phyloP scores from a whole-genome alignment of 139 green algal genomes.

The Coelastrella sp. region DNA sequence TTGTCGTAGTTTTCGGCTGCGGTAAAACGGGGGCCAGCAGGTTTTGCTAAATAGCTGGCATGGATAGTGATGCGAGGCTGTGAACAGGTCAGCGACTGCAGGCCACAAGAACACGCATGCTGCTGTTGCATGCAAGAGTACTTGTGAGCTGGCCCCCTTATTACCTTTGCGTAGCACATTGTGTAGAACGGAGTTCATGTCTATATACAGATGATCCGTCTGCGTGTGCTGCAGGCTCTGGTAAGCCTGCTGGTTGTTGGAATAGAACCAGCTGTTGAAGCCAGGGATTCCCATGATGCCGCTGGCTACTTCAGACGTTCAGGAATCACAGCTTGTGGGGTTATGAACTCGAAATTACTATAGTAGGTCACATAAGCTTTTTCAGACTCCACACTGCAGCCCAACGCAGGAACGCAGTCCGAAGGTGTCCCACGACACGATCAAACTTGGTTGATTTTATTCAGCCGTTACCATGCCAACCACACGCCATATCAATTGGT shows the following conservation, averaged over 20 bases:
- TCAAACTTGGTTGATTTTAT: too few species aligned
- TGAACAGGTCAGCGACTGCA: neutral
- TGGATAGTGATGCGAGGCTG: neutral
- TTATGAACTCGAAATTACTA: too few species aligned
- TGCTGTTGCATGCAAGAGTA: too few species aligned
- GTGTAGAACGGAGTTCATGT: constrained; percentile 83
- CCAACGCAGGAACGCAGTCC: too few species aligned
- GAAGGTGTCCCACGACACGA: too few species aligned
- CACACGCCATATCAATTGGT: too few species aligned
- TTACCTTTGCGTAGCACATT: constrained; percentile 73
- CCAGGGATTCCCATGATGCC: constrained; percentile 79
- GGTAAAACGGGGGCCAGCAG: neutral
- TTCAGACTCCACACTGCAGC: too few species aligned
- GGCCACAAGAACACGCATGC: too few species aligned
- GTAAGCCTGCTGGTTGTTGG: constrained; percentile 69
- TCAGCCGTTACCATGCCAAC: too few species aligned
- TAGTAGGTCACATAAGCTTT: too few species aligned
- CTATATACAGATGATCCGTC: constrained; percentile 85
- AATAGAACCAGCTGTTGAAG: constrained; percentile 80
- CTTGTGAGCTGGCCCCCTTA: neutral
- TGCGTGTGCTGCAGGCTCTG: constrained; percentile 47
- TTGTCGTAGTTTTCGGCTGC: constrained; percentile 65
- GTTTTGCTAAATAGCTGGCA: neutral
- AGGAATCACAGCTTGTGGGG: too few species aligned
- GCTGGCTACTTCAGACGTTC: too few species aligned